These are phyloP conservation scores for Sideroxylon spinosum DNA, from an alignment of 179 eudicot species.

Conservation along the genomic window DNA sequence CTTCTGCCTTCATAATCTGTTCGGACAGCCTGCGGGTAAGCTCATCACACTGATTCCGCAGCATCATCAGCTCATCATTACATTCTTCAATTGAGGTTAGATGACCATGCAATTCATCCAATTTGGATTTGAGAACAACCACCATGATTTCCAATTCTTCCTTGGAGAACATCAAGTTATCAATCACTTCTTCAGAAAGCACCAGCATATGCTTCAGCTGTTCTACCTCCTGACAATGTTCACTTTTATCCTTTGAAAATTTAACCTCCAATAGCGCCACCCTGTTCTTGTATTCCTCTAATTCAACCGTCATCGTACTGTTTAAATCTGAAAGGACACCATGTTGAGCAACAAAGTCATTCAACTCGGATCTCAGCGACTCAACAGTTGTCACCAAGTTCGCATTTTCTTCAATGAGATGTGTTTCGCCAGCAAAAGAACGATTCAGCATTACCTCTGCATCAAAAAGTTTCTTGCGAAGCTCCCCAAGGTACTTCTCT, in stretches of 20 bases:
- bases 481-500: conserved; percentile 28
- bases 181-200: conserved; percentile 49
- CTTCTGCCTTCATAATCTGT: conserved; percentile 78
- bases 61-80: conserved; percentile 36
- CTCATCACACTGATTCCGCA: conserved; percentile 46
- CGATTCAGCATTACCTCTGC: conserved; percentile 34
- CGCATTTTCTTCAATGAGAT: conserved; percentile 37
- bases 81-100: conserved; percentile 25
- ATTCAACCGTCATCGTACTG: conserved; percentile 30
- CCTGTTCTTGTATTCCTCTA: conserved; percentile 39
- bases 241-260: conserved; percentile 23
- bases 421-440: conserved; percentile 42
- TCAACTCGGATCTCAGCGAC: conserved; percentile 42
- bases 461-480: conserved; percentile 33
- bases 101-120: conserved; percentile 40
- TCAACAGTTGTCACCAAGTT: conserved; percentile 33
- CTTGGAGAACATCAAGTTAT: conserved; percentile 36
- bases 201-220: conserved; percentile 31
- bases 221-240: conserved; percentile 32
- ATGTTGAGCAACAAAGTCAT: conserved; percentile 36
- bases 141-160: conserved; percentile 54
- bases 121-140: conserved; percentile 46
- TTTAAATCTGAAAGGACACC: conserved; percentile 39
- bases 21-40: conserved; percentile 62
- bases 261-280: conserved; percentile 24